A percentile compares a stretch with the other conserved stretches of the same genome.
Evolutionary conservation across 1,139 yeast genomes (phyloP).

Genomic region (Geotrichum candidum): DNA sequence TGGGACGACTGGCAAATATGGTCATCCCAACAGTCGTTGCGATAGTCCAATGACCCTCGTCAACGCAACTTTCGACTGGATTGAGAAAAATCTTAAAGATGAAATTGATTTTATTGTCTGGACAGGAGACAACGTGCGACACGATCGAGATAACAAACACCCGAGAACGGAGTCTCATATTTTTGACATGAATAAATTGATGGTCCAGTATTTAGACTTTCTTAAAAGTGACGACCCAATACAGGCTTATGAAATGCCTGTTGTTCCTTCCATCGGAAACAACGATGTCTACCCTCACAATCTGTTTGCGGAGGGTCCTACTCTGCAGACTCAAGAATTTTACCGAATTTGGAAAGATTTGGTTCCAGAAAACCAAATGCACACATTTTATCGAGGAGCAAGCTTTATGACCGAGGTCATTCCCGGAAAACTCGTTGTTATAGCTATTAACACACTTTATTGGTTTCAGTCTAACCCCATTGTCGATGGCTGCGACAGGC

Average conservation of each 20-base stretch:
- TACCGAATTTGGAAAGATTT: constrained; percentile 61
- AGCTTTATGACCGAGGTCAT: constrained; percentile 70
- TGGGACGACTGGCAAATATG: constrained; percentile 18
- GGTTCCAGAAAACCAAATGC: constrained; percentile 73
- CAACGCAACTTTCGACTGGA: constrained; percentile 61
- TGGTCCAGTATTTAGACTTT: constrained; percentile 58
- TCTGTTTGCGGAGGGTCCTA: constrained; percentile 79
- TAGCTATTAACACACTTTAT: constrained; percentile 72
- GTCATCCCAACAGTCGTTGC: constrained; percentile 16
- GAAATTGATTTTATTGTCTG: constrained; percentile 79
- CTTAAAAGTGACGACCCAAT: constrained; percentile 40
- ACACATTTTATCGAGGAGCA: constrained; percentile 66
- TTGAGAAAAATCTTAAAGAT: constrained; percentile 55
- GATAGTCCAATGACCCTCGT: constrained; percentile 66
- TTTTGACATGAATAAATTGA: constrained; percentile 57
- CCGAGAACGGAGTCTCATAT: constrained; percentile 72
- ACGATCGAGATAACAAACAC: constrained; percentile 66
- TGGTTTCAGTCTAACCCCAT: constrained; percentile 71
- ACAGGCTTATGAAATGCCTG: constrained; percentile 36
- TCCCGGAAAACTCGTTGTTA: constrained; percentile 67
- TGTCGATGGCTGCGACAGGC: constrained; percentile 69
- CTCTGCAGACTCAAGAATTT: constrained; percentile 72
- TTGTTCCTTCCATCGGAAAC: constrained; percentile 72
- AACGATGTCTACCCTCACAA: constrained; percentile 88
- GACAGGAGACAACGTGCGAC: constrained; percentile 88